Base-by-base conservation (phyloP, 2,329 filamentous ascomycete species). In the Trichoderma breve region DNA sequence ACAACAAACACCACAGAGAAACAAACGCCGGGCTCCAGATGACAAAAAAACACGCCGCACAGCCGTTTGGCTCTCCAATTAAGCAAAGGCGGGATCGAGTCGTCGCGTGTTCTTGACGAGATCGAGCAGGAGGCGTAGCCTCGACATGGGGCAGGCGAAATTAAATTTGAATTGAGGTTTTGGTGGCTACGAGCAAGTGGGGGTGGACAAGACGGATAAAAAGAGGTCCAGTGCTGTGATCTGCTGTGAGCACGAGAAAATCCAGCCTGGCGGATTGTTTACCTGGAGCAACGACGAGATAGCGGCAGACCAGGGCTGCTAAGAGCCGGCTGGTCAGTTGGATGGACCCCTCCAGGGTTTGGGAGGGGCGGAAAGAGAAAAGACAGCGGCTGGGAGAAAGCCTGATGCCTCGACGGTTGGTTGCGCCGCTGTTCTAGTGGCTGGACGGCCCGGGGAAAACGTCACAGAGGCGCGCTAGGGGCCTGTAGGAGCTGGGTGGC, bases 21-120 rank as follows among this genome's bases (percentile, higher is more conserved):
- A 74, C 76, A 76, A 78, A 78, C 76, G 75, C 77, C 75, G 75
- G 75, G 77, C 77, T 78, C 75, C 74, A 70, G 70, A 73, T 65
- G 6, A 57, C 15, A 43, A 47, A 65, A 51, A 47, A 34, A 43
- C 64, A 34, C 61, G 69, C 69, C 63, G 36, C 53, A 65, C 43
- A 30, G 47, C 47, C 60, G 47, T 64, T 57, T 14, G 12, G 43
- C 61, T 55, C 61, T 58, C 47, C 34, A 60, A 36, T 43, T 34
- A 60, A 14, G 53, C 60, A 64, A 65, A 60, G 34, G 32, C 36
- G 32, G 18, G 24, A 32, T 15, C 51, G 69, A 60, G 36, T 64
- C 53, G 69, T 60, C 60, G 60, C 61, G 69, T 26, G 30, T 36
- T 21, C 51, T 60, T 64, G 69, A 60, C 36, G 28, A 43, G 47